Base-by-base conservation (phyloP, 2,329 filamentous ascomycete species). In the Colletotrichum karsti region DNA sequence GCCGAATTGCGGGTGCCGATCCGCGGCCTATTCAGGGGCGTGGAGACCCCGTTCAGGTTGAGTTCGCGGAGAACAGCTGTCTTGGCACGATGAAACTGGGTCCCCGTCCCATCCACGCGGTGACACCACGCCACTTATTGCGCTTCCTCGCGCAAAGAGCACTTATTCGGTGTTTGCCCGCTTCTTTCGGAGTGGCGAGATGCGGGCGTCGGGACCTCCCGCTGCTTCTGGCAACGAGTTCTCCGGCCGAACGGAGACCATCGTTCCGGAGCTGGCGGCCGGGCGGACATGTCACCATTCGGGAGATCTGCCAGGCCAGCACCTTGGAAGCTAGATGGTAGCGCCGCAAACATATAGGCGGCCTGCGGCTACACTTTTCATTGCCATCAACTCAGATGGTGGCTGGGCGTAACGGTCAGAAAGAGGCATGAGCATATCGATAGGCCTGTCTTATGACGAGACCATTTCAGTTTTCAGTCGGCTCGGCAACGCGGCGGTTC, bases 181-280 rank as follows among this genome's bases (percentile, higher is more conserved):
- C 10, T 30, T 20, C n/a, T 28, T 9, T 63, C 50, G 50, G 50
- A 48, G 63, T 56, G 39, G 63, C 24, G 44, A 63, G 41, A 33
- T 41, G 59, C 20, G 41, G 50, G 59, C 20, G 41, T 41, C 63
- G 63, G 63, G 39, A 13, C 63, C 33, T 67, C 58, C 63, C 63
- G 50, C 63, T 20, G 42, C n/a, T 22, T 37, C 18, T 35, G 28
- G 28, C 50, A 13, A 18, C 18, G 7, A 39, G 18, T 20, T 18
- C 55, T 57, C 48, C 39, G 57, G 48, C 39, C 30, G 30, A 35
- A 55, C 9, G 28, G 24, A 41, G 28, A n/a, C 22, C n/a, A 18
- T 58, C 24, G n/a, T 24, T 33, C 42, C 53, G 41, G 44, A 35
- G n/a, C 51, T 26, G 44, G 28, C 28, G 35, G 35, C 35, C 44